These are phyloP conservation scores for Yamadazyma membranifaciens DNA, from an alignment of 1,139 yeast species.

Conservation along the genomic window DNA sequence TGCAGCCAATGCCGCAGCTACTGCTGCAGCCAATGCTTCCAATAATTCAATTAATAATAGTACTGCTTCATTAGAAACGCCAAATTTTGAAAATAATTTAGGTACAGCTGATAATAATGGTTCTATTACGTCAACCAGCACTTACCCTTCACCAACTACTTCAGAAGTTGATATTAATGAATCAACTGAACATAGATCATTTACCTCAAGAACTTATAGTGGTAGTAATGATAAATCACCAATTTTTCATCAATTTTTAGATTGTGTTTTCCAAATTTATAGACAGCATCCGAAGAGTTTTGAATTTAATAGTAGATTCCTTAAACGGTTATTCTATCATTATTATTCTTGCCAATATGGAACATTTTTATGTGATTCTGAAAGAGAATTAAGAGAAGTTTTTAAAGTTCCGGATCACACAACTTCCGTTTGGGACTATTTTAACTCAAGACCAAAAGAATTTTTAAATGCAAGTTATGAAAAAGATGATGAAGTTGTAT, in stretches of 20 bases:
- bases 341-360: constrained; percentile 95
- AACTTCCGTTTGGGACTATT: constrained; percentile 91
- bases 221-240: constrained; percentile 68
- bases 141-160: constrained; percentile 3
- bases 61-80: too few species aligned
- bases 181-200: constrained; percentile 10
- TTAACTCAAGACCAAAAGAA: constrained; percentile 71
- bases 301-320: constrained; percentile 86
- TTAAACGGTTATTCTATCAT: constrained; percentile 82
- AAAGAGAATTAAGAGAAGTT: constrained; percentile 48
- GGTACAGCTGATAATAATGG: too few species aligned
- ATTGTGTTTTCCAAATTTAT: constrained; percentile 77
- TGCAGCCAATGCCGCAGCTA: constrained; percentile 10
- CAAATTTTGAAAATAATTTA: background rate
- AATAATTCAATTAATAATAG: background rate
- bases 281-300: constrained; percentile 70
- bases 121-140: too few species aligned
- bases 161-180: constrained; percentile 11
- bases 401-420: constrained; percentile 48
- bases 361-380: constrained; percentile 76
- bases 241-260: constrained; percentile 89
- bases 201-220: constrained; percentile 26
- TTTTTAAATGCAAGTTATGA: constrained; percentile 56
- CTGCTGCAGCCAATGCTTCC: constrained; percentile 2
- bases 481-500: constrained; percentile 46